Base-by-base conservation (phyloP, 768 basidiomycete species). In the Mycena vulgaris region DNA sequence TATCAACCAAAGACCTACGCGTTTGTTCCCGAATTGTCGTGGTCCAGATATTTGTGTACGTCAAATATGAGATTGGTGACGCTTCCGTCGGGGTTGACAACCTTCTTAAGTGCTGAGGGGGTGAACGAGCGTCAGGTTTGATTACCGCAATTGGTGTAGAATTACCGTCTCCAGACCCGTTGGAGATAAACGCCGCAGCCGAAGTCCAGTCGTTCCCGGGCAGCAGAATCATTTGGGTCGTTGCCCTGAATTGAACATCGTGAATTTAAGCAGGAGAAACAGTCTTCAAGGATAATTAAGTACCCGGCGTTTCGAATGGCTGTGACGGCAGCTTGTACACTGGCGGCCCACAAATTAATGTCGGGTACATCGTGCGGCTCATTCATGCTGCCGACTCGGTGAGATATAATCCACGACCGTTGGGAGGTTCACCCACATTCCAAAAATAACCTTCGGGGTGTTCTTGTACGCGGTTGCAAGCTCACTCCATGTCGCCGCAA, bases 11-110 rank as follows among this genome's bases (percentile, higher is more conserved):
- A 35, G 16, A 75, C 75, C 37, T 58, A 79, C 79, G 65, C 23
- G 66, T 79, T 70, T 2, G 75, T 81, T 53, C 63, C 83, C 63
- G 83, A 87, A 74, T 85, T 86, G 73, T 90, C 88, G 7, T 72
- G 80, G 76, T 91, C 89, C 58, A 89, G 84, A 78, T 90, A 90
- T 74, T 89, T 87, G 83, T 91, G 90, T 4, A 90, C 89, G 72
- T 91, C 90, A 74, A 91, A 86, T 68, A 91, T 79, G 40, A 90
- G 82, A 72, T 83, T 83, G 30, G 78, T 83, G n/a, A 66, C 81
- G 27, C 78, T 82, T 6, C 87, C 85, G 69, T 88, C 87, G 40
- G 83, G 84, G 72, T 88, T 88, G 9, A 48, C 80, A 33, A 89
- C 84, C 40, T 72, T 81, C 70, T 65, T 74, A 30, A 91, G 80